Percentiles rank a stretch among this genome's conserved stretches.
phyloP scores from a whole-genome alignment of 169 alveolate species.

The Eimeria sp. region DNA sequence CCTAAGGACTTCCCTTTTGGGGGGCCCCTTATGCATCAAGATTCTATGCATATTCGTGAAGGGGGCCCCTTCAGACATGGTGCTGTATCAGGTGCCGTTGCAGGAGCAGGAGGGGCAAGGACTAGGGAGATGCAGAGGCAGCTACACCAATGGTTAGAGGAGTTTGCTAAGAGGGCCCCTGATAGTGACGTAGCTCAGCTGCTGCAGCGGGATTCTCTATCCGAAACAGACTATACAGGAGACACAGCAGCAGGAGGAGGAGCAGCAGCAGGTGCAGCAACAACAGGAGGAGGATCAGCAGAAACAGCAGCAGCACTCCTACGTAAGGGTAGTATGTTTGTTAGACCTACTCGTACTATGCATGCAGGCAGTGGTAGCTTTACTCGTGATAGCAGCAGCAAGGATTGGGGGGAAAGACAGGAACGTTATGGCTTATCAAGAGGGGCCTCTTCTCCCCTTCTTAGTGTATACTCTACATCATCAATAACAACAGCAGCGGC shows the following conservation, averaged over 20 bases:
- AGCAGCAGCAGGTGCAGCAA: not conserved
- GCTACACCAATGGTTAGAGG: slow-evolving; percentile 79
- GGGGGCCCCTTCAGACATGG: too few relatives aligned
- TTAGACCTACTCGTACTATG: not conserved
- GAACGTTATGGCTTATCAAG: not conserved
- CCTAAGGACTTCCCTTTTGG: too few relatives aligned
- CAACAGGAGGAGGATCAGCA: not conserved
- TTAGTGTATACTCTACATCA: not conserved
- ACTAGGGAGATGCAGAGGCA: slow-evolving; percentile 79
- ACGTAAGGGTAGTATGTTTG: not conserved
- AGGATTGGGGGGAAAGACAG: not conserved
- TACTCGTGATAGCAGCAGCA: not conserved
- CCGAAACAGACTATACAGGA: too few relatives aligned
- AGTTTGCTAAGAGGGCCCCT: slow-evolving; percentile 71
- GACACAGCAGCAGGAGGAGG: slow-evolving; percentile 1
- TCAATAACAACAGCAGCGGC: not conserved
- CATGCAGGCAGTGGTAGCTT: not conserved
- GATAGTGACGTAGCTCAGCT: slow-evolving; percentile 82
- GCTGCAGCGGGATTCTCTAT: slow-evolving; percentile 54
- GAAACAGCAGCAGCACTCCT: not conserved
- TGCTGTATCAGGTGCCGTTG: slow-evolving; percentile 75
- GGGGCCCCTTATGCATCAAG: too few relatives aligned
- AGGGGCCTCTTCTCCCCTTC: slow-evolving; percentile 29
- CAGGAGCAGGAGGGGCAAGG: slow-evolving; percentile 77
- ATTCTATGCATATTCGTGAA: too few relatives aligned